Percentiles rank a stretch among this genome's conserved stretches.
Conservation (phyloP, 129 eudicot genomes). For the Lactuca saligna region DNA sequence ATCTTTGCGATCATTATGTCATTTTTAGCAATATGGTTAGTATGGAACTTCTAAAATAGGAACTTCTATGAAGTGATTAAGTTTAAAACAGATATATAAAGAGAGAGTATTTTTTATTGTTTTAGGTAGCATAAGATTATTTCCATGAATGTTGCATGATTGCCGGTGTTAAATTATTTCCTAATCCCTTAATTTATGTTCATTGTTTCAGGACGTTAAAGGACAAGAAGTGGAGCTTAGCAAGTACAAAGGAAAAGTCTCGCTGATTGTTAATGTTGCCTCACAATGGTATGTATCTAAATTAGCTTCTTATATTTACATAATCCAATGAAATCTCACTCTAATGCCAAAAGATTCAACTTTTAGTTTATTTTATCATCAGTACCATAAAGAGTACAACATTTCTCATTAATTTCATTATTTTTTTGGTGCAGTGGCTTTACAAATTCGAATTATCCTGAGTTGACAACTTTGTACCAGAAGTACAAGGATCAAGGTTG, state of each 20-base stretch:
- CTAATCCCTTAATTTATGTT: neutral
- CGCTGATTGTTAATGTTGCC: constrained; percentile 91
- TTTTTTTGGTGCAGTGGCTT: constrained; percentile 63
- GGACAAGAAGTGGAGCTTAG: constrained; percentile 88
- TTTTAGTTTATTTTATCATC: neutral
- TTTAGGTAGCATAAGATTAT: neutral
- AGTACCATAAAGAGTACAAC: neutral
- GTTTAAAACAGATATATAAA: no score
- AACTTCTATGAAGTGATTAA: no score
- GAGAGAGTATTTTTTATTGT: no score
- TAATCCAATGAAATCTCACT: no score
- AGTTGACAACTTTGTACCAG: constrained; percentile 71
- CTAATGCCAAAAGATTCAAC: neutral
- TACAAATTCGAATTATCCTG: constrained; percentile 81
- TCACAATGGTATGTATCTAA: constrained; percentile 71
- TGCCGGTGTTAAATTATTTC: neutral
- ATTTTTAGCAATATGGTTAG: no score
- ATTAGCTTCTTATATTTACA: neutral
- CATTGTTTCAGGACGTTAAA: constrained; percentile 84
- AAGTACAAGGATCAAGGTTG: constrained; percentile 93
- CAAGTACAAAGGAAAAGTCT: constrained; percentile 79
- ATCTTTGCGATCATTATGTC: no score
- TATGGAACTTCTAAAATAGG: no score
- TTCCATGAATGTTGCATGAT: neutral
- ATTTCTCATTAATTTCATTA: constrained; percentile 8